Base-by-base conservation (phyloP, 2,329 filamentous ascomycete species). In the Colletotrichum sansevieriae region DNA sequence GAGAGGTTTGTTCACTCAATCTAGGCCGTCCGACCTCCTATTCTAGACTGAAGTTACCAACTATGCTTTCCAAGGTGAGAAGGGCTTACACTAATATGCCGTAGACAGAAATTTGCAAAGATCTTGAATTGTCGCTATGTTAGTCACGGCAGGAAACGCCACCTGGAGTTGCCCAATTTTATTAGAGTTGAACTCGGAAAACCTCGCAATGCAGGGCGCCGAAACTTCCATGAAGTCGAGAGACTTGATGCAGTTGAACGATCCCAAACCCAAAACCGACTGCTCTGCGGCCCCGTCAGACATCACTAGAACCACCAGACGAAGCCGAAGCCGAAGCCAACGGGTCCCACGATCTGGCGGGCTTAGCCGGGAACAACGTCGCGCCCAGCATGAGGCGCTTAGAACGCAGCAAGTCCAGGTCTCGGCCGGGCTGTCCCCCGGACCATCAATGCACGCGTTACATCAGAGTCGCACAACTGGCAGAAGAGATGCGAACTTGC, bases 371-470 rank as follows among this genome's bases (percentile, higher is more conserved):
- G 54, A 65, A 65, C 62, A 44, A 65, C 65, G 37, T 46, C 22
- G 25, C 49, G 49, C 49, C 44, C 52, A 11, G 25, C 25, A 29
- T 7, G n/a, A 18, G 52, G 52, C 37, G 20, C 39, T 59, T 55
- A n/a, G 9, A 29, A 20, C 22, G 11, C 49, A 22, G 29, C 18
- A 33, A 56, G 7, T n/a, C 46, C 18, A 18, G 18, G 18, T 18
- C 18, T 65, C 47, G 35, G 55, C 55, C 54, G 35, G 65, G 35
- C 20, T 55, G 55, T 29, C 43, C 62, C 62, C 66, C 55, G 49
- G 55, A 37, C 66, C 29, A 62, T 66, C 66, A 65, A 29, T 69
- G 66, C 66, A 60, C 55, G 9, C 25, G 62, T 68, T 68, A 68
- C 66, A 68, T 68, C 62, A 66, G 66, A 68, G 56, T 59, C 55